Evolutionary conservation across 306 rosid species (phyloP).

Genomic region (Carpinus fangiana): DNA sequence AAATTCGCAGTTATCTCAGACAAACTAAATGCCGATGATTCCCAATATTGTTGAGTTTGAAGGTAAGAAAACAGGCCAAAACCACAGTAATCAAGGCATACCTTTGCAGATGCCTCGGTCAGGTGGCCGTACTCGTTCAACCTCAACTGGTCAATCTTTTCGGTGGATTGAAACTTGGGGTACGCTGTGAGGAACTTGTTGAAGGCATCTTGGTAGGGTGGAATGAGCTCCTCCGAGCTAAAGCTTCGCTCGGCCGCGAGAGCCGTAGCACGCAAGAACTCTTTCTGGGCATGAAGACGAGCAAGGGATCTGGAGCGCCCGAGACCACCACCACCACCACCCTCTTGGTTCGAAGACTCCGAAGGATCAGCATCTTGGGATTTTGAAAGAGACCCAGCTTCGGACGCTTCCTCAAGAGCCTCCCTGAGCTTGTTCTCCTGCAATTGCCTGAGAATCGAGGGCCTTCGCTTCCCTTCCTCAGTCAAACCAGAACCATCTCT

Average conservation of each 20-base stretch:
- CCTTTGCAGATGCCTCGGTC: constrained; percentile 55
- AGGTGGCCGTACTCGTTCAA: constrained; percentile 72
- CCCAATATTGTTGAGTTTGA: constrained; percentile 93
- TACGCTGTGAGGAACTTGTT: constrained; percentile 86
- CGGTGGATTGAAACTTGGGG: constrained; percentile 77
- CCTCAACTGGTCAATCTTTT: constrained; percentile 86
- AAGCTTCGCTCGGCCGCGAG: constrained; percentile 82
- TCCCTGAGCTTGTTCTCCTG: constrained; percentile 93
- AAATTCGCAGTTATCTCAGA: constrained; percentile 95
- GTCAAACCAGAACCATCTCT: constrained; percentile 56
- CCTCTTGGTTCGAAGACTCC: constrained; percentile 65
- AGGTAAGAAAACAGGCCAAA: constrained; percentile 88
- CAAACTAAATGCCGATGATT: constrained; percentile 94
- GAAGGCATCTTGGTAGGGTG: constrained; percentile 59
- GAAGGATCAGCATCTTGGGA: constrained; percentile 73
- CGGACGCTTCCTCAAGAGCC: constrained; percentile 97
- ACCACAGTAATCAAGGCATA: constrained; percentile 98
- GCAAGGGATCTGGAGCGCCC: constrained; percentile 87
- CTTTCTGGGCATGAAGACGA: constrained; percentile 83
- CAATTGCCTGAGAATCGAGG: constrained; percentile 73
- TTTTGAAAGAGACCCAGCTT: constrained; percentile 75
- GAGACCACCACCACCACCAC: constrained; percentile 39
- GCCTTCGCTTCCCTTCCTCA: constrained; percentile 45
- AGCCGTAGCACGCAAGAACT: constrained; percentile 84
- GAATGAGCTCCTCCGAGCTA: constrained; percentile 66